Evolutionary conservation across 768 basidiomycete species (phyloP).

Genomic region (Chlorophyllum brunneum): DNA sequence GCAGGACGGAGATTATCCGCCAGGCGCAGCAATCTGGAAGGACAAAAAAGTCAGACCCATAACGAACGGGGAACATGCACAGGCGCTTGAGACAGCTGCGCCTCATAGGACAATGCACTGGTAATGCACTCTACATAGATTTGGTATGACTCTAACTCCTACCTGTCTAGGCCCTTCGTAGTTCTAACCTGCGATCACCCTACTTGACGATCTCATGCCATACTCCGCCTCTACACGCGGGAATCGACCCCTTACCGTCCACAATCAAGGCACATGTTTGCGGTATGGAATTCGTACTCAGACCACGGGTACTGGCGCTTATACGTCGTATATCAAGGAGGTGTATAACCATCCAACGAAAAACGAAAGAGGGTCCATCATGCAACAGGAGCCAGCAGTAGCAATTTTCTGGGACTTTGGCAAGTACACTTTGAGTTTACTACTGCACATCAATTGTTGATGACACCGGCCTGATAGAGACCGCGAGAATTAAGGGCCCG

Average conservation of each 20-base stretch:
- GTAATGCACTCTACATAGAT: no score
- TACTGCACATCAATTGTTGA: not conserved
- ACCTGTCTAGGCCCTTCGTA: no score
- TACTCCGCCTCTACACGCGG: no score
- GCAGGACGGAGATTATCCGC: no score
- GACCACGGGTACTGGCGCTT: constrained; percentile 1
- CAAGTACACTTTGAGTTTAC: constrained; percentile 16
- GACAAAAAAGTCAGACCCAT: no score
- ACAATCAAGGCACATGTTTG: not conserved
- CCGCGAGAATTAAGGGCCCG: constrained; percentile 29
- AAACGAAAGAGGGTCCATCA: not conserved
- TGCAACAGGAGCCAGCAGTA: constrained; percentile 18
- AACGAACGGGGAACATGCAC: no score
- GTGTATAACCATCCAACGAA: not conserved
- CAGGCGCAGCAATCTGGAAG: no score
- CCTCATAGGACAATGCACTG: no score
- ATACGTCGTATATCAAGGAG: not conserved
- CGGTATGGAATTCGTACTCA: not conserved
- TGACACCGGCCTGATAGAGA: constrained; percentile 25
- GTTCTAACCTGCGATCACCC: no score
- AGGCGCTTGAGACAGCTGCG: no score
- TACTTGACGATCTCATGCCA: no score
- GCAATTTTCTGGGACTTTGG: constrained; percentile 44
- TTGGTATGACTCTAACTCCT: no score
- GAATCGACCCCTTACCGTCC: not conserved